A percentile compares a stretch with the other conserved stretches of the same genome.
phyloP scores from a whole-genome alignment of 306 rosid genomes.

The Cyclanthera cordifolia region DNA sequence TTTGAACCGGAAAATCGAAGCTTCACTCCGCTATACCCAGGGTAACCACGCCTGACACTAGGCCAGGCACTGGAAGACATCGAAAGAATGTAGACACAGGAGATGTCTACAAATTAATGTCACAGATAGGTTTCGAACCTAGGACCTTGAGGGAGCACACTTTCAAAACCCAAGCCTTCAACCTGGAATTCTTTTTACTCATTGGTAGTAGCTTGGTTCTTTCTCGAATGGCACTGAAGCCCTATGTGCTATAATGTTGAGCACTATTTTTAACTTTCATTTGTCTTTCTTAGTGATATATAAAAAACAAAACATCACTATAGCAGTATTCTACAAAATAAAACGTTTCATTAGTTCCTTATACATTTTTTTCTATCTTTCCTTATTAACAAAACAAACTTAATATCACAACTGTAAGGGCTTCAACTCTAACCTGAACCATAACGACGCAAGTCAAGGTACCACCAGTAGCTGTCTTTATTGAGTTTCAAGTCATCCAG shows the following conservation, averaged over 20 bases:
- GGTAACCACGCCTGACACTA: too few species aligned
- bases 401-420: constrained; percentile 1
- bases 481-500: constrained; percentile 70
- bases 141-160: too few species aligned
- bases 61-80: too few species aligned
- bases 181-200: background rate
- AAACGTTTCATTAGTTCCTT: background rate
- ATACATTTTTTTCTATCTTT: background rate
- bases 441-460: constrained; percentile 94
- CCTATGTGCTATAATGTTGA: too few species aligned
- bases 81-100: too few species aligned
- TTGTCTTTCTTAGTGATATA: background rate
- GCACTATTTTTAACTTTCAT: background rate
- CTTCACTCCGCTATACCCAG: too few species aligned
- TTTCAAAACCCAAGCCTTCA: too few species aligned
- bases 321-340: background rate
- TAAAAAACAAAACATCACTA: background rate
- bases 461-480: constrained; percentile 89
- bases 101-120: too few species aligned
- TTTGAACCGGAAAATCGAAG: too few species aligned
- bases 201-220: background rate
- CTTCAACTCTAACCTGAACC: constrained; percentile 58
- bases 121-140: too few species aligned
- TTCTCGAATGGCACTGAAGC: background rate
- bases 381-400: background rate